Conservation (phyloP, 805 yeast species). For the Teunomyces tritomae region DNA sequence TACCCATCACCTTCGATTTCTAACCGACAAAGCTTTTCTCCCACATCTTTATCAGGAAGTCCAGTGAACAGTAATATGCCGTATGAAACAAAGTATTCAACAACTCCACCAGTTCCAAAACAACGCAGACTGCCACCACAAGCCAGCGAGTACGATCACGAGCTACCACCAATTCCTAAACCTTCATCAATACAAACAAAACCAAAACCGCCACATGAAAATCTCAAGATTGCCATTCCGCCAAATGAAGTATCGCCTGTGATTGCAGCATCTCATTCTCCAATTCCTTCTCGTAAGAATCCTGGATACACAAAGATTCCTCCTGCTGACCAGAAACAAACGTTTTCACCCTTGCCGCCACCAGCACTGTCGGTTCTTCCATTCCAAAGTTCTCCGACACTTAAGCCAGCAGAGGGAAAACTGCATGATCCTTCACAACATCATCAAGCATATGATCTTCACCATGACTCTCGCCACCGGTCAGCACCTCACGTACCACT, state of each 20-base stretch:
- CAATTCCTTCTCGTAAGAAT: neutral
- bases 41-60: neutral
- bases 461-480: neutral
- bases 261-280: neutral
- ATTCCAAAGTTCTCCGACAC: neutral
- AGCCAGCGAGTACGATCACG: neutral
- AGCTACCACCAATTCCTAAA: neutral
- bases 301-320: neutral
- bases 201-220: neutral
- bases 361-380: slow-evolving; percentile 3
- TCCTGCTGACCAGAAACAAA: neutral
- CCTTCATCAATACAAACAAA: neutral
- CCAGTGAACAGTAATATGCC: neutral
- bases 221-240: neutral
- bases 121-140: neutral
- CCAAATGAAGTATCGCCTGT: neutral
- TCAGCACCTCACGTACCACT: neutral
- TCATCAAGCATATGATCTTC: slow-evolving; percentile 10
- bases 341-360: neutral
- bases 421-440: slow-evolving; percentile 1
- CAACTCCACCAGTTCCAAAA: neutral
- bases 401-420: neutral
- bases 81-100: neutral
- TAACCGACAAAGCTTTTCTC: neutral
- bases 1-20: neutral